phyloP scores from a whole-genome alignment of 805 yeast genomes.

The Myxozyma kluyveri region DNA sequence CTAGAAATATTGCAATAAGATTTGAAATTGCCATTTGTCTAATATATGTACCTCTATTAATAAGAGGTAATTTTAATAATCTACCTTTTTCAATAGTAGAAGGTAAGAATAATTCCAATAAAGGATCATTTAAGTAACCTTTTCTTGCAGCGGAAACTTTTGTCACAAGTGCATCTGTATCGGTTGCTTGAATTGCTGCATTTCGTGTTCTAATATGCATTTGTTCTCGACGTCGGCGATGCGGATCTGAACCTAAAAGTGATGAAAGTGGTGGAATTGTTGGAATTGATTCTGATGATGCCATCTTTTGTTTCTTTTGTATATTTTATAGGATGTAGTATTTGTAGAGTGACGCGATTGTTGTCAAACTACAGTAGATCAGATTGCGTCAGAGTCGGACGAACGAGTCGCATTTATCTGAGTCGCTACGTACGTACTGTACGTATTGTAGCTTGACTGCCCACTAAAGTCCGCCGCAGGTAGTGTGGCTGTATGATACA shows the following conservation, averaged over 20 bases:
- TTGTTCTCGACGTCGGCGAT: constrained; percentile 37
- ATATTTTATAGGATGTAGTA: no score
- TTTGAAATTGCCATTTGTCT: constrained; percentile 16
- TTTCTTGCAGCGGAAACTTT: constrained; percentile 46
- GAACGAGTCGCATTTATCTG: no score
- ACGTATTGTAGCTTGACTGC: no score
- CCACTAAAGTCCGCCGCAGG: no score
- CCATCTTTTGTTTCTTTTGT: neutral
- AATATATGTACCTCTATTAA: constrained; percentile 41
- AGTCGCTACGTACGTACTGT: no score
- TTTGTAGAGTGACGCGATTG: no score
- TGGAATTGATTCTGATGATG: neutral
- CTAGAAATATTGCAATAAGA: constrained; percentile 10
- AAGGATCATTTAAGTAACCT: constrained; percentile 49
- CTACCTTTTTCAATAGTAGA: constrained; percentile 3
- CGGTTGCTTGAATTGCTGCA: constrained; percentile 51
- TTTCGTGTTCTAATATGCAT: constrained; percentile 14
- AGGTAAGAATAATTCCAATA: constrained; percentile 32
- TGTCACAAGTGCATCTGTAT: constrained; percentile 58
- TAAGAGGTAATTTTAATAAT: constrained; percentile 50
- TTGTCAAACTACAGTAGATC: no score
- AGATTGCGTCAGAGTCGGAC: no score
- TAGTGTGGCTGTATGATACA: no score
- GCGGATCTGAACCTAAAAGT: no score
- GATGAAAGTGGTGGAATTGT: neutral